These are phyloP conservation scores for Aspergillus amoenus DNA, from an alignment of 2,329 filamentous ascomycete species.

Conservation along the genomic window DNA sequence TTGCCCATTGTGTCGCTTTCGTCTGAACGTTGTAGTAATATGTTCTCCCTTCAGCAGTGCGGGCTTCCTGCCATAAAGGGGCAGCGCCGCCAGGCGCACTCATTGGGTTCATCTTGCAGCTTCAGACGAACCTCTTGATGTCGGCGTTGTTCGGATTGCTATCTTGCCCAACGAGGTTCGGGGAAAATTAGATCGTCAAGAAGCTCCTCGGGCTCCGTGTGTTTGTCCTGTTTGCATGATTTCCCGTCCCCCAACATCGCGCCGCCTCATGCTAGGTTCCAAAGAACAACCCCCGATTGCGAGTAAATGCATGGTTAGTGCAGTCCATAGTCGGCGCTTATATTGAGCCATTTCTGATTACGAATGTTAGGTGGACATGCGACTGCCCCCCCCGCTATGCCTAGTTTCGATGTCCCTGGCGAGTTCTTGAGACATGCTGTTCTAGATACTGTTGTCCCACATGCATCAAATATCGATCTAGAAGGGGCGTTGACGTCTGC, in stretches of 20 bases:
- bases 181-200: conserved; percentile 25
- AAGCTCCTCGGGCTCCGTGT: conserved; percentile 20
- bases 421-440: conserved; percentile 44
- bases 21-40: conserved; percentile 91
- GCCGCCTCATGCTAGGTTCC: neutral
- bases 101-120: conserved; percentile 49
- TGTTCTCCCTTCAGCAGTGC: conserved; percentile 74
- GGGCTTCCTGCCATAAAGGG: conserved; percentile 75
- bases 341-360: neutral
- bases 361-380: conserved; percentile 22
- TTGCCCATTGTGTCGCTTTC: conserved; percentile 90
- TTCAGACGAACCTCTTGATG: conserved; percentile 6
- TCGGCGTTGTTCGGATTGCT: conserved; percentile 4
- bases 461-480: conserved; percentile 40
- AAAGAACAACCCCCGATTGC: neutral
- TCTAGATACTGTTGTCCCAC: conserved; percentile 46
- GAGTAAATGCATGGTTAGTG: neutral
- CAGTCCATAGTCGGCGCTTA: neutral
- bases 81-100: conserved; percentile 57
- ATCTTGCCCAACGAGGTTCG: conserved; percentile 7
- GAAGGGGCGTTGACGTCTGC: conserved; percentile 44
- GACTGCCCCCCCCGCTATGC: conserved; percentile 30
- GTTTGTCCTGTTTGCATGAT: conserved; percentile 31
- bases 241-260: conserved; percentile 11
- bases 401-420: conserved; percentile 36